Base-by-base conservation (phyloP, 2,329 filamentous ascomycete species). In the Trichophyton benhamiae region DNA sequence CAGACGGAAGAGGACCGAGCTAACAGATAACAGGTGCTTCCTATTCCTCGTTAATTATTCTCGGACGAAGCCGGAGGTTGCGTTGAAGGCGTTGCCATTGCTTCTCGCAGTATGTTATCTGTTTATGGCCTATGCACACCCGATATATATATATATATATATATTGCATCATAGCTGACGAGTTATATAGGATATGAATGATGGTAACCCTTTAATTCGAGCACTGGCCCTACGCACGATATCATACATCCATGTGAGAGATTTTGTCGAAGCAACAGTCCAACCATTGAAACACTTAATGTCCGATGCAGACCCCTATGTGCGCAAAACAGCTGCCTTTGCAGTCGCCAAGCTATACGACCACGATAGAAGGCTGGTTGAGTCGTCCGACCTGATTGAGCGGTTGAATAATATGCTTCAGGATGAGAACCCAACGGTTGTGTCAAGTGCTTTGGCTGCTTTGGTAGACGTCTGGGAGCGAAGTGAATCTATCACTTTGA, bases 401-500 rank as follows among this genome's bases (percentile, higher is more conserved):
- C 83, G 87, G 64, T 80, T 99, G 53, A 99, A 99, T 74, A 80
- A 83, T 49, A 87, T 99, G 79, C 78, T 99, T 61, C 85, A 91
- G 70, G 94, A 99, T 68, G 92, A 97, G 72, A 99, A 99, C 70
- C 92, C 94, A 0, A 99, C 94, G 0, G 94, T 99, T 2, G 92
- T 99, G 22, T 92, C 94, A 9, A 96, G 91, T 72, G 91, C 95
- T 5, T 76, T 99, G 65, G 92, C 94, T 27, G 82, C 88, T 41
- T 74, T 99, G 69, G 94, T 96, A 84, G 94, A 99, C 74, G 97
- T 99, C 58, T 99, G 94, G 94, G 94, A 97, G 73, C 83, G 92
- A 62, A 97, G 91, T 72, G 92, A 97, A 74, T 90, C 88, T 62
- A 99, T 99, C 75, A 96, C 96, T 73, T 84, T 99, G 65, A 97